A percentile compares a stretch with the other conserved stretches of the same genome.
phyloP scores from a whole-genome alignment of 2,329 filamentous ascomycete genomes.

The Lecanoromycetidae sp. region DNA sequence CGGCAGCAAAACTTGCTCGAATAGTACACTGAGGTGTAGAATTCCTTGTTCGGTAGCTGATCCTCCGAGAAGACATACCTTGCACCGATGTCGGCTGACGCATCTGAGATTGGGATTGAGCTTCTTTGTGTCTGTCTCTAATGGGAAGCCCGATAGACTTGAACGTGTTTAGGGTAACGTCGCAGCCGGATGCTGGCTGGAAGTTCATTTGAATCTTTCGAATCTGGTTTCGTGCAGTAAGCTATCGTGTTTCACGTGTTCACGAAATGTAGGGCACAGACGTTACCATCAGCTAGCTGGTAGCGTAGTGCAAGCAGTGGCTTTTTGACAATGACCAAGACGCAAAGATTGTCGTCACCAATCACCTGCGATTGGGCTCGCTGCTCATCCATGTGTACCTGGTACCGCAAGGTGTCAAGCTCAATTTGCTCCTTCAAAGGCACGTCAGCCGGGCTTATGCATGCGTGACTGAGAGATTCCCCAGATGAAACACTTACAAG shows the following conservation, averaged over 20 bases:
- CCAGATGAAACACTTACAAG: constrained; percentile 8
- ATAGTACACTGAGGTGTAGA: no score
- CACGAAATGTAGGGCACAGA: background rate
- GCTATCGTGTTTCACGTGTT: background rate
- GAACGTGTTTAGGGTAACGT: constrained; percentile 5
- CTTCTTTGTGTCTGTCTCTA: constrained; percentile 2
- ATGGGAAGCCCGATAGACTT: constrained; percentile 12
- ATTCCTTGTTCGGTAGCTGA: no score
- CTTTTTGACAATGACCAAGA: constrained; percentile 9
- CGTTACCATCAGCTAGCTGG: constrained; percentile 10
- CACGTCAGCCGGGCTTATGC: background rate
- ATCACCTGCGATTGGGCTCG: constrained; percentile 4
- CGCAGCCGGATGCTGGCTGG: constrained; percentile 5
- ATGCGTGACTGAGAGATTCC: no score
- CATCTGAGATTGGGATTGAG: background rate
- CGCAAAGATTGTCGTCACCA: constrained; percentile 4
- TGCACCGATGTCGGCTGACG: background rate
- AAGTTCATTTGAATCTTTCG: constrained; percentile 17
- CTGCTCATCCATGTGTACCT: constrained; percentile 11
- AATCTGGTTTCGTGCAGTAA: constrained; percentile 8
- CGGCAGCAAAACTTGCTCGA: no score
- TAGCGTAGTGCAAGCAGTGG: constrained; percentile 16
- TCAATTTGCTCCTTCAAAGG: constrained; percentile 15
- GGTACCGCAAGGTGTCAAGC: constrained; percentile 9
- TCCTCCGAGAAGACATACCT: no score